Evolutionary conservation across 306 rosid genomes (phyloP).

Genomic region (apple (Malus domestica)): ASM211411v1 NC_041793.1:36322001-36322500

Average conservation of each 20-base stretch:
- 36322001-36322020: not conserved
- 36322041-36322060: not conserved
- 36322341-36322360: not conserved
- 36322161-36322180: slow-evolving; percentile 1
- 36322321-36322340: not conserved
- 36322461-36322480: slow-evolving; percentile 1
- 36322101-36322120: not conserved
- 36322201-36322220: not conserved
- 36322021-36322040: not conserved
- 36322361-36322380: not conserved
- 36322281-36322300: not conserved
- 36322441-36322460: not conserved
- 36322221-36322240: not conserved
- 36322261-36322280: not conserved
- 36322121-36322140: not conserved
- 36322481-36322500: not conserved
- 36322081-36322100: not conserved
- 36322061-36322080: not conserved
- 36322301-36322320: not conserved
- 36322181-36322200: not conserved
- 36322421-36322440: not conserved
- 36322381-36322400: not conserved
- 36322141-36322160: not conserved
- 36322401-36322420: not conserved
- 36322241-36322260: not conserved